phyloP scores from a whole-genome alignment of 768 basidiomycete genomes.

The Gyrodon lividus region DNA sequence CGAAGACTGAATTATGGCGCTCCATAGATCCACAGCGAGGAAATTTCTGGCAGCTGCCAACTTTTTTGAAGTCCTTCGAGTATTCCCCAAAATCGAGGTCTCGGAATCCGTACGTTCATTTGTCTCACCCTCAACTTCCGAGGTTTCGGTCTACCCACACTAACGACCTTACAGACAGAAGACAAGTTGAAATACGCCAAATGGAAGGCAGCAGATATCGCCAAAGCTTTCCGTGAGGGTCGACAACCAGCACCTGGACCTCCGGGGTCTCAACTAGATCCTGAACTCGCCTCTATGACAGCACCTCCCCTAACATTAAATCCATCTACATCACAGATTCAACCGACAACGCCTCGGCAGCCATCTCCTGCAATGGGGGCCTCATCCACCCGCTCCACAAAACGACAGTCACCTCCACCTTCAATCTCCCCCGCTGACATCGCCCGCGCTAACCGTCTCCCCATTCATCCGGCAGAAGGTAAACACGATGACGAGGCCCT shows the following conservation, averaged over 20 bases:
- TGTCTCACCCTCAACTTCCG: background rate
- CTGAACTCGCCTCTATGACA: slow-evolving; percentile 13
- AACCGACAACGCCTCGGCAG: slow-evolving; percentile 23
- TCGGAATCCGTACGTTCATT: slow-evolving; percentile 52
- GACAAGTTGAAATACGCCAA: slow-evolving; percentile 92
- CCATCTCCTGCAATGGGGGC: slow-evolving; percentile 19
- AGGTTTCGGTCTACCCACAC: background rate
- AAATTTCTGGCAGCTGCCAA: slow-evolving; percentile 95
- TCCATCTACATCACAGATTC: slow-evolving; percentile 13
- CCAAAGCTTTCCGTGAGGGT: slow-evolving; percentile 94
- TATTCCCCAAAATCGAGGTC: slow-evolving; percentile 61
- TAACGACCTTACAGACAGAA: slow-evolving; percentile 52
- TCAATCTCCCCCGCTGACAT: slow-evolving; percentile 29
- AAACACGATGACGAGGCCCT: slow-evolving; percentile 33
- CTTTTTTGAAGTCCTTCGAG: slow-evolving; percentile 86
- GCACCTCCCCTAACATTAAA: slow-evolving; percentile 13
- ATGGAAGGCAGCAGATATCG: slow-evolving; percentile 97
- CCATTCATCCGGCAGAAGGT: slow-evolving; percentile 19
- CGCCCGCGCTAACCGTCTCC: slow-evolving; percentile 28
- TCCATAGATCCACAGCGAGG: slow-evolving; percentile 78
- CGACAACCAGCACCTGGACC: slow-evolving; percentile 80
- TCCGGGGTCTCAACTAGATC: slow-evolving; percentile 43
- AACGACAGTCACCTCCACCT: slow-evolving; percentile 34
- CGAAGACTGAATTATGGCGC: slow-evolving; percentile 6
- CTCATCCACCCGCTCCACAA: slow-evolving; percentile 26